Base-by-base conservation (phyloP, 306 rosid species). In the Arachis stenosperma region DNA sequence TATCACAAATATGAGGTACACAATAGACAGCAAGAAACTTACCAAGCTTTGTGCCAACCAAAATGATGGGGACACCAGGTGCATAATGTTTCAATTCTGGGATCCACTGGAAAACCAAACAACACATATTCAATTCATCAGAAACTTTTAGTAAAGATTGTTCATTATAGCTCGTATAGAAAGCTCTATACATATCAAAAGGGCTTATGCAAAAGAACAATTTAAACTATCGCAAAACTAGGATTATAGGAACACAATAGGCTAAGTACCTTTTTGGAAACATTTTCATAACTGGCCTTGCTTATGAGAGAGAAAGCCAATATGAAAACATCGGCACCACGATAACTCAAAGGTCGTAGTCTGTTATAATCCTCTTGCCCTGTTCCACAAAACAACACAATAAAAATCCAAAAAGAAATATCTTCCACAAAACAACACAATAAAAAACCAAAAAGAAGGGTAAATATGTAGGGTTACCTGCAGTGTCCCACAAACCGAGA, bases 41-140 rank as follows among this genome's bases (percentile, higher is more conserved):
- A 94, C 99, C 99, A 79, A 94, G 87, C 86, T 94, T 94, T 62
- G 99, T 86, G 77, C 99, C 99, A 84, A 94, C 99, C 60, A 94
- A 84, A 74, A 94, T 84, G 66, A 94, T 92, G 44, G 99, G 99
- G 67, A 94, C 99, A 78, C 96, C 97, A 17, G 99, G 97, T 63
- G 99, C 99, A 90, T 94, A 94, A 83, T 94, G 99, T 80, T 94
- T 94, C 90, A 94, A 90, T 84, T 94, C 99, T 54, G 97, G 99
- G 81, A 94, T 94, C 99, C 99, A 94, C 99, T 94, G 97, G 55
- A 84, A 75, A 81, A 50, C 62, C 78, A 81, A 75, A 29, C 61
- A 86, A 30, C 61, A 86, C 33, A 65, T 1, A 68, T n/a, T 36
- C 65, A 74, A 69, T 39, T 72, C 40, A 61, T 68, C 58, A 79